Conservation (phyloP, 2,329 filamentous ascomycete genomes). For the Elsinoe arachidis region DNA sequence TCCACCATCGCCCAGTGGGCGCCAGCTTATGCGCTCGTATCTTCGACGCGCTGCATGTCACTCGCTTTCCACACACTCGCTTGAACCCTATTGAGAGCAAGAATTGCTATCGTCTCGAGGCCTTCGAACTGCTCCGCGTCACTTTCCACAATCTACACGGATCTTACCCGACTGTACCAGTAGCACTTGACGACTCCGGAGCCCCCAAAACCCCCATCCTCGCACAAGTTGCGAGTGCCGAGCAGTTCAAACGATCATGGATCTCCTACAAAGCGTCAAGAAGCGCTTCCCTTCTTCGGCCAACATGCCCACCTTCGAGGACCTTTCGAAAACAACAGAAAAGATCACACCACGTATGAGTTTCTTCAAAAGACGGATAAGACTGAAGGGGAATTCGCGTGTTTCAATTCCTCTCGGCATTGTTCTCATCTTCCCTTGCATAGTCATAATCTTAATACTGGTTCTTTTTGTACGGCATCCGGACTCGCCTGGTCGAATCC, state of each 20-base stretch:
- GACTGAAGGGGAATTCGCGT: constrained; percentile 82
- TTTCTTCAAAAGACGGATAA: constrained; percentile 78
- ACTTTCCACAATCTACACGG: not conserved
- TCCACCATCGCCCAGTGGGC: not conserved
- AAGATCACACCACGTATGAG: constrained; percentile 50
- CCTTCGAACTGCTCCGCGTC: not conserved
- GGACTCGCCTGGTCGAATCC: constrained; percentile 67
- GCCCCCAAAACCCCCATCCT: not conserved
- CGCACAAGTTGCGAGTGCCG: not conserved
- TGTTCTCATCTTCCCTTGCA: constrained; percentile 82
- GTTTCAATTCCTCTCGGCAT: constrained; percentile 88
- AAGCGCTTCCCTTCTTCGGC: constrained; percentile 39
- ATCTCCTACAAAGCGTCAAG: constrained; percentile 35
- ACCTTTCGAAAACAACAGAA: constrained; percentile 34
- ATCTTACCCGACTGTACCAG: not conserved
- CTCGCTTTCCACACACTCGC: constrained; percentile 11
- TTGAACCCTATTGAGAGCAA: constrained; percentile 2
- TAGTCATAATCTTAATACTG: constrained; percentile 85
- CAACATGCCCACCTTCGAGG: constrained; percentile 36
- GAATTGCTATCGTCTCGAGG: not conserved
- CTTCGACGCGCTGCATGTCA: constrained; percentile 7
- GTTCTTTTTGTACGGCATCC: constrained; percentile 84
- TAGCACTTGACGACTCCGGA: not conserved
- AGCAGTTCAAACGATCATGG: constrained; percentile 27
- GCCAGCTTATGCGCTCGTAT: constrained; percentile 11